A percentile compares a stretch with the other conserved stretches of the same genome.
phyloP scores from a whole-genome alignment of 345 rosid genomes.

The Populus ilicifolia region DNA sequence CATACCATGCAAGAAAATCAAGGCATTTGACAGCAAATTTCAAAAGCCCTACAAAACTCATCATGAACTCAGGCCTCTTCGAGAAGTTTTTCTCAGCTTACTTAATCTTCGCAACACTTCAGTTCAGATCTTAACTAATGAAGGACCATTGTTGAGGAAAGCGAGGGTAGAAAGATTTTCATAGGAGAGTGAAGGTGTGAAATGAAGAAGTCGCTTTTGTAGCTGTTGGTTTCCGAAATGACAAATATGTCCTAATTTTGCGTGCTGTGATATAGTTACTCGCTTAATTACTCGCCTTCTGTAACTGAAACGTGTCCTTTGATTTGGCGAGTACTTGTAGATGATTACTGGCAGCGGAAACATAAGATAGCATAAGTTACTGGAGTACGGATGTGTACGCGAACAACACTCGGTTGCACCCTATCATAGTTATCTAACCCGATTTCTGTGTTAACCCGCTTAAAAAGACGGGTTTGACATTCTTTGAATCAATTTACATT shows the following conservation, averaged over 20 bases:
- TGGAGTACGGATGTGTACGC: too few species aligned
- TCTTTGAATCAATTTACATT: too few species aligned
- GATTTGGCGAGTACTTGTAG: background rate
- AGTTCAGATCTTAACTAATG: background rate
- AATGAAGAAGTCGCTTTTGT: background rate
- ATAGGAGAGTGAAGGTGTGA: background rate
- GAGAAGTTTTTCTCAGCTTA: background rate
- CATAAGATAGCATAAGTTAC: background rate
- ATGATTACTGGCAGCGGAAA: background rate
- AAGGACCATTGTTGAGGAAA: background rate
- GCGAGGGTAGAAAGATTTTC: background rate
- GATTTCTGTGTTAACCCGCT: too few species aligned
- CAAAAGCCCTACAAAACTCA: constrained; percentile 17
- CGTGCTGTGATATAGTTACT: background rate
- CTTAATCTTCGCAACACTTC: background rate
- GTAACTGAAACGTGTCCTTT: background rate
- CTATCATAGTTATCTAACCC: too few species aligned
- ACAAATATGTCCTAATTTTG: background rate
- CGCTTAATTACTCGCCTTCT: background rate
- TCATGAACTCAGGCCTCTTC: background rate
- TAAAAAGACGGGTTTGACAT: too few species aligned
- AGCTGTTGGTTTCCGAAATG: background rate
- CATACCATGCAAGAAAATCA: constrained; percentile 29
- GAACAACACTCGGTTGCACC: background rate
- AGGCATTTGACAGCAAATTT: constrained; percentile 15